Conservation (phyloP, 2,329 filamentous ascomycete species). For the Davidsoniella eucalypti region DNA sequence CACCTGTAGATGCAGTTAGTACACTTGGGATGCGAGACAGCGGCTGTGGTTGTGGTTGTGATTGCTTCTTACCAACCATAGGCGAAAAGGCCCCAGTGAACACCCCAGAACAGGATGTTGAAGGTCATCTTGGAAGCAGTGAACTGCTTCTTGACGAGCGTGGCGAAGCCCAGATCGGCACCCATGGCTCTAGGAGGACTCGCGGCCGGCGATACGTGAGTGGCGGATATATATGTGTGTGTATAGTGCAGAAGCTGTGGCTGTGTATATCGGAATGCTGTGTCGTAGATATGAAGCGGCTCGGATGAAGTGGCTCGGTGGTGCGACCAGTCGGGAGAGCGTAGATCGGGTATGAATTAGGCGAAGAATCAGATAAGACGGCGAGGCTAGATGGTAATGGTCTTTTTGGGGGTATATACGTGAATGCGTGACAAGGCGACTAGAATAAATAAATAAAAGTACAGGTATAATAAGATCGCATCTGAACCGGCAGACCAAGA, state of each 20-base stretch:
- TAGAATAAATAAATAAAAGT: slow-evolving; percentile 4
- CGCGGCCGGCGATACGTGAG: too few species aligned
- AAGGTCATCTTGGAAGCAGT: slow-evolving; percentile 58
- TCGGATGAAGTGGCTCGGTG: too few species aligned
- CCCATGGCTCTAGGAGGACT: slow-evolving; percentile 20
- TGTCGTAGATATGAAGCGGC: too few species aligned
- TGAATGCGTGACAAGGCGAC: background rate
- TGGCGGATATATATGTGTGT: too few species aligned
- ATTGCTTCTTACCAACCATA: slow-evolving; percentile 56
- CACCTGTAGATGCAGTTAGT: slow-evolving; percentile 38
- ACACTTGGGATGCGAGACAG: slow-evolving; percentile 12
- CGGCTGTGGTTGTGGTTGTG: background rate
- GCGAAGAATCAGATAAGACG: too few species aligned
- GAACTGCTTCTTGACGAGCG: slow-evolving; percentile 46
- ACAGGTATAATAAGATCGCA: slow-evolving; percentile 24
- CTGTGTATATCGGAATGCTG: too few species aligned
- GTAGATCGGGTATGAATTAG: too few species aligned
- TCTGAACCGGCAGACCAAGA: slow-evolving; percentile 7
- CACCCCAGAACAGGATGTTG: slow-evolving; percentile 63
- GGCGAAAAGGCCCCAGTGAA: slow-evolving; percentile 63
- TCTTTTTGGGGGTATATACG: too few species aligned
- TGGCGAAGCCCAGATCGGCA: slow-evolving; percentile 26
- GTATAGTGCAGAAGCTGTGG: background rate
- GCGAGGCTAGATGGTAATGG: too few species aligned
- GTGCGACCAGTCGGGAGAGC: background rate